phyloP scores from a whole-genome alignment of 2,329 filamentous ascomycete species.

The Rachicladosporium sp. region DNA sequence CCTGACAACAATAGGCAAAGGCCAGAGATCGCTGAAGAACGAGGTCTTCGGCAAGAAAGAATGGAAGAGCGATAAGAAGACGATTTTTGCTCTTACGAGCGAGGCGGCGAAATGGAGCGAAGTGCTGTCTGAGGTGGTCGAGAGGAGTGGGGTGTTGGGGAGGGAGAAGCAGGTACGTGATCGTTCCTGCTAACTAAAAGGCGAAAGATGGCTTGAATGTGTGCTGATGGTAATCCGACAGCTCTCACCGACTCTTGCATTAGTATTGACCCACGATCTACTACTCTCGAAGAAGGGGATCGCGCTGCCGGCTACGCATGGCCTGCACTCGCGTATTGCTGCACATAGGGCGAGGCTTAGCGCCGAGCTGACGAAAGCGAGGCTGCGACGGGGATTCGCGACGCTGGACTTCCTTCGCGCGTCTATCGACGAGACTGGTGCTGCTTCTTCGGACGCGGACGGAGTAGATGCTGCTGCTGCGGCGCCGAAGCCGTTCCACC shows the following conservation, averaged over 20 bases:
- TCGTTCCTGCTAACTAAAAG: too few relatives aligned
- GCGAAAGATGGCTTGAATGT: too few relatives aligned
- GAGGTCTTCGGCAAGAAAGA: constrained; percentile 63
- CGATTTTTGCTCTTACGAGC: constrained; percentile 75
- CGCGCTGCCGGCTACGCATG: constrained; percentile 66
- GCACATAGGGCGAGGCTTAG: constrained; percentile 69
- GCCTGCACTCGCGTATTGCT: constrained; percentile 61
- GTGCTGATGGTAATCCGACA: constrained; percentile 24
- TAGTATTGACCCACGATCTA: constrained; percentile 78
- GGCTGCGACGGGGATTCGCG: constrained; percentile 58
- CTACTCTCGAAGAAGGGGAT: constrained; percentile 72
- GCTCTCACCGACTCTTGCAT: constrained; percentile 67
- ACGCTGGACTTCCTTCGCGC: constrained; percentile 54
- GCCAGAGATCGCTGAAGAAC: constrained; percentile 76
- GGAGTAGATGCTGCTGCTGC: constrained; percentile 9
- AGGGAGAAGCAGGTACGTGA: constrained; percentile 66
- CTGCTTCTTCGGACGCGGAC: constrained; percentile 10
- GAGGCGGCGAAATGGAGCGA: constrained; percentile 86
- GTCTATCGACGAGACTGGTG: constrained; percentile 37
- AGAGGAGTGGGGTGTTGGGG: constrained; percentile 62
- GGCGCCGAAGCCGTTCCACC: constrained; percentile 40
- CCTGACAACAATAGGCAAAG: constrained; percentile 49
- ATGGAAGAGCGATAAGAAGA: constrained; percentile 64
- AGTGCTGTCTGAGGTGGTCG: constrained; percentile 80
- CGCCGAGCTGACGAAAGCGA: constrained; percentile 70